Percentiles rank a stretch among this genome's conserved stretches.
Evolutionary conservation across 169 alveolate species (phyloP).

Genomic region (Eimeria tenella): DNA sequence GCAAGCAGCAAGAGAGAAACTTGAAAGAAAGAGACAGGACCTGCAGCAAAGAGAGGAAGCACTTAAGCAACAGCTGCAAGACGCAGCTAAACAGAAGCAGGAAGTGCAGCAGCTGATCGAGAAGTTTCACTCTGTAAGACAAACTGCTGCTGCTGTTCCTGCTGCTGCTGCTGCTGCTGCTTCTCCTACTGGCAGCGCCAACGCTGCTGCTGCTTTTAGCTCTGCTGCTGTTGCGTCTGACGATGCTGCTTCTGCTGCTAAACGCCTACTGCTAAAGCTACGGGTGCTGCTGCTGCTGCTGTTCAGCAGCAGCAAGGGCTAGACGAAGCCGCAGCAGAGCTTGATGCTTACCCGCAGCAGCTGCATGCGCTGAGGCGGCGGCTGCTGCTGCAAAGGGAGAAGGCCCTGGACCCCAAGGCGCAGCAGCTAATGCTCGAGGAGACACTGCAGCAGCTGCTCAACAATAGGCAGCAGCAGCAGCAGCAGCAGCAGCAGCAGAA

Average conservation of each 20-base stretch:
- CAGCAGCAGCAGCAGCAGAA: background rate
- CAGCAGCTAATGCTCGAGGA: background rate
- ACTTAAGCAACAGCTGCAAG: background rate
- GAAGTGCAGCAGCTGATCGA: too few relatives aligned
- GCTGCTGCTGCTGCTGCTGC: background rate
- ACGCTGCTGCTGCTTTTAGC: background rate
- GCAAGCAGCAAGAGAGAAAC: background rate
- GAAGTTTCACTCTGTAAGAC: too few relatives aligned
- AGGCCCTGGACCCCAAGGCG: background rate
- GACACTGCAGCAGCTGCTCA: background rate
- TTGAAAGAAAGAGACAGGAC: background rate
- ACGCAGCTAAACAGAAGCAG: background rate
- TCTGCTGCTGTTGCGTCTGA: background rate
- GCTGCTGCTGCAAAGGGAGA: background rate
- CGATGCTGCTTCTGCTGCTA: background rate
- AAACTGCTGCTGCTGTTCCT: too few relatives aligned
- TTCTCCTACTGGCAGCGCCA: background rate
- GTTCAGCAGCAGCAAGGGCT: background rate
- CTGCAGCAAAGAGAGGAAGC: background rate
- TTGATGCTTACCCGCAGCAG: background rate
- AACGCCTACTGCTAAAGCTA: too few relatives aligned
- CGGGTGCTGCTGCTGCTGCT: background rate
- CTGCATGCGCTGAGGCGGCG: background rate
- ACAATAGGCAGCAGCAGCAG: background rate
- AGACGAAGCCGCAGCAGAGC: constrained; percentile 21